Evolutionary conservation across 441 rosid genomes (phyloP), one percentile per base, ranked within the genome.

Genomic region (Omphalea diandra): DNA sequence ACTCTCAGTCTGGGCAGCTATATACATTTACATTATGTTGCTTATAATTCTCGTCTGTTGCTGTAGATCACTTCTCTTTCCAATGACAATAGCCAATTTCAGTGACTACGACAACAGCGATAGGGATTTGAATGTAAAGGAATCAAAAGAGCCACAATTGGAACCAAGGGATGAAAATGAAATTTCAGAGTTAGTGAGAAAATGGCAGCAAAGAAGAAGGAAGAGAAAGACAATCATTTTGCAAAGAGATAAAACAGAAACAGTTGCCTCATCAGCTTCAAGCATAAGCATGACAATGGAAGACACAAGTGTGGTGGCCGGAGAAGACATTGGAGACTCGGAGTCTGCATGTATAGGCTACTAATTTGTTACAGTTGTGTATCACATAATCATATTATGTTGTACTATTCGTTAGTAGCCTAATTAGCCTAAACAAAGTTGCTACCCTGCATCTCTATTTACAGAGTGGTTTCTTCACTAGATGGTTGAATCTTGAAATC

Each of bases 1-100:
- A 7, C 66, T 86, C 11, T 86, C 74, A 31, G 88, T 87, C 0
- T 94, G 94, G 96, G 69, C 83, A 24, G 82, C 94, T 0, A 41
- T 92, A 29, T 77, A 80, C 43, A 62, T 86, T 1, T 91, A 80
- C 79, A 49, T 77, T 1, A 20, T 59, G 40, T 58, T 87, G 33
- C 72, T 94, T 17, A 4, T 79, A 0, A 4, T 74, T 1, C 67
- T 91, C 41, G n/a, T 84, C 7, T 68, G 81, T 71, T 83, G 81
- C 72, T 83, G 75, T 63, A 80, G 81, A 69, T 74, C 88, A 0
- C 31, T 85, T 22, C 50, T 89, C 54, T 86, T 83, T 54, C 91
- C 84, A 7, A 56, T 54, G 0, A 14, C 54, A 57, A 26, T 56
- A 5, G 35, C 73, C 44, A 46, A 64, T 58, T 50, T 63, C 11